Evolutionary conservation across 352 stramenopile genomes (phyloP).

Genomic region (Globisporangium polare): DNA sequence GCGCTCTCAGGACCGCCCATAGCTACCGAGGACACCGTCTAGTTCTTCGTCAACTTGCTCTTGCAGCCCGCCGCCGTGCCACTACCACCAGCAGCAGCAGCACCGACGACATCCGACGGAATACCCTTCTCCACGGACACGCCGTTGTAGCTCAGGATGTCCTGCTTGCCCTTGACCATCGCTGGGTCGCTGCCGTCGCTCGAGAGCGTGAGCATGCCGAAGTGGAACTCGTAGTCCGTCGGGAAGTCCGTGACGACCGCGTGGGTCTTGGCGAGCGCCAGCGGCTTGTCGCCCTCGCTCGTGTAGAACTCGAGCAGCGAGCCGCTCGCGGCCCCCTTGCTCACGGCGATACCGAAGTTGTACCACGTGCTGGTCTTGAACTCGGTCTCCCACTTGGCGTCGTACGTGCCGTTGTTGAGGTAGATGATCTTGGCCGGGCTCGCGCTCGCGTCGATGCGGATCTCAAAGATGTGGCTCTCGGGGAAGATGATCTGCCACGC

Average conservation of each 20-base stretch:
- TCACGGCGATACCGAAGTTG: conserved; percentile 58
- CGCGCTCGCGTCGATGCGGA: conserved; percentile 42
- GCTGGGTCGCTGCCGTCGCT: conserved; percentile 33
- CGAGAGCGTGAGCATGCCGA: conserved; percentile 40
- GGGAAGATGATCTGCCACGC: conserved; percentile 60
- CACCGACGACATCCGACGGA: neutral
- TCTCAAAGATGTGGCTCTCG: conserved; percentile 49
- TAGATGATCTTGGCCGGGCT: conserved; percentile 49
- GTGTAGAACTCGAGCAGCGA: conserved; percentile 45
- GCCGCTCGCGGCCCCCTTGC: conserved; percentile 16
- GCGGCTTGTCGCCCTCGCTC: conserved; percentile 32
- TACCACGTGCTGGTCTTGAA: conserved; percentile 52
- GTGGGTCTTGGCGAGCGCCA: conserved; percentile 33
- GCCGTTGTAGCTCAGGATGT: conserved; percentile 64
- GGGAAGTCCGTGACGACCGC: conserved; percentile 20
- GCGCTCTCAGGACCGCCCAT: no score
- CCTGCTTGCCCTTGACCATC: conserved; percentile 44
- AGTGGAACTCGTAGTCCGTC: conserved; percentile 48
- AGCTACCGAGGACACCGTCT: no score
- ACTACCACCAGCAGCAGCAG: no score
- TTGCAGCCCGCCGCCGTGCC: no score
- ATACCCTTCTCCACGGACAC: conserved; percentile 41
- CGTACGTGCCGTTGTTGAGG: conserved; percentile 33
- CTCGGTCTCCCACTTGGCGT: conserved; percentile 46
- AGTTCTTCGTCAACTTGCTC: no score